phyloP scores from a whole-genome alignment of 192 early-diverging fungal species.

The Helicostylum pulchrum region DNA sequence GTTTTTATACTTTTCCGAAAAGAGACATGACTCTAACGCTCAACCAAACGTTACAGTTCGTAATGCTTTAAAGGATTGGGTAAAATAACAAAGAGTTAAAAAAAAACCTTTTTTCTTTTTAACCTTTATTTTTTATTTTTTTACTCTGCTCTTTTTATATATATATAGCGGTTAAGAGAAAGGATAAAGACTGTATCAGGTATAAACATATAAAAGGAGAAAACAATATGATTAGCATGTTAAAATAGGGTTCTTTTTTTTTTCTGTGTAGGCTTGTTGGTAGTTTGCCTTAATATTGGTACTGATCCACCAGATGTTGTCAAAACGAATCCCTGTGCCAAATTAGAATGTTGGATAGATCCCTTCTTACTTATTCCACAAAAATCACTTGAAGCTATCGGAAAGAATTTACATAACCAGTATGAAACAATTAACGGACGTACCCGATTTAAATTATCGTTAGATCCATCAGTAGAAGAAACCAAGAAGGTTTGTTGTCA shows the following conservation, averaged over 20 bases:
- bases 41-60: conserved; percentile 12
- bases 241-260: not conserved
- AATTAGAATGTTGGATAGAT: conserved; percentile 94
- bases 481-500: conserved; percentile 85
- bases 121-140: not conserved
- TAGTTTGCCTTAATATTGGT: conserved; percentile 94
- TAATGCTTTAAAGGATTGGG: conserved; percentile 46
- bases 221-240: not conserved
- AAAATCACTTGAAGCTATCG: conserved; percentile 85
- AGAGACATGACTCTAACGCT: conserved; percentile 48
- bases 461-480: conserved; percentile 93
- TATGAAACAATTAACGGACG: conserved; percentile 89
- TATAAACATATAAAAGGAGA: conserved; percentile 7
- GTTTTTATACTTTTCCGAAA: conserved; percentile 55
- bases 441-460: conserved; percentile 74
- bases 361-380: conserved; percentile 73
- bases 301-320: conserved; percentile 91
- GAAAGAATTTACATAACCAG: conserved; percentile 86
- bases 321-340: conserved; percentile 83
- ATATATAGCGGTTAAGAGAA: conserved; percentile 44
- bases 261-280: conserved; percentile 59
- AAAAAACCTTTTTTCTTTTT: not conserved
- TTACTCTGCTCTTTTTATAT: not conserved
- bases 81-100: conserved; percentile 6
- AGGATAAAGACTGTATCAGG: conserved; percentile 75